These are phyloP conservation scores for Miscanthus sacchariflorus DNA, from an alignment of 202 grass and related monocot genomes.

Conservation along the genomic window DNA sequence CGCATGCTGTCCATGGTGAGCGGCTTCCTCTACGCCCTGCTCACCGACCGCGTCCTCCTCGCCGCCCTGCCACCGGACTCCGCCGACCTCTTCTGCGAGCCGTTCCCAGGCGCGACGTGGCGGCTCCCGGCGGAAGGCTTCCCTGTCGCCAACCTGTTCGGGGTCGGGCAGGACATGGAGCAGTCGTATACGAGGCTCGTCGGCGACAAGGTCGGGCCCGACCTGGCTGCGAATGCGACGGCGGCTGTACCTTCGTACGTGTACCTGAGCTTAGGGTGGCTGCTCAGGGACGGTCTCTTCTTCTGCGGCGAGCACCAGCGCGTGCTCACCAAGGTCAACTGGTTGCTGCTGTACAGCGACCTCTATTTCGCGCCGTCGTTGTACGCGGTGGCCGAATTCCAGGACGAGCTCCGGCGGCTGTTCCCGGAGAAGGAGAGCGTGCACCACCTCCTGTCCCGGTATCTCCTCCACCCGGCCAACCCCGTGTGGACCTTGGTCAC, in stretches of 20 bases:
- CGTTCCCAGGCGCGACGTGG: constrained; percentile 58
- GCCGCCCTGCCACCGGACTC: constrained; percentile 48
- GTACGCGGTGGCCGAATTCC: constrained; percentile 53
- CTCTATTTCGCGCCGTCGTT: constrained; percentile 57
- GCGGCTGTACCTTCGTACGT: too few species aligned
- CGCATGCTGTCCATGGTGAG: too few species aligned
- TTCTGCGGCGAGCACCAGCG: constrained; percentile 69
- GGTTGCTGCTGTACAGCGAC: constrained; percentile 68
- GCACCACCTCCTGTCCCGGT: constrained; percentile 57
- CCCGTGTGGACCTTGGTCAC: constrained; percentile 60
- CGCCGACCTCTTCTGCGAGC: constrained; percentile 71
- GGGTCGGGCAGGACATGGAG: too few species aligned
- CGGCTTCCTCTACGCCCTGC: too few species aligned
- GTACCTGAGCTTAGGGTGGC: too few species aligned
- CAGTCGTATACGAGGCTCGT: too few species aligned
- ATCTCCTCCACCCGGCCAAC: constrained; percentile 66
- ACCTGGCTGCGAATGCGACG: too few species aligned
- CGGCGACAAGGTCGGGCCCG: too few species aligned
- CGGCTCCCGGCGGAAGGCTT: constrained; percentile 22
- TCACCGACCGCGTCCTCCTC: constrained; percentile 63
- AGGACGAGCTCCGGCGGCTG: constrained; percentile 56
- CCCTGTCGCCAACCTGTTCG: too few species aligned
- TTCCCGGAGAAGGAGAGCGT: constrained; percentile 66
- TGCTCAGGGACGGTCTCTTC: neutral
- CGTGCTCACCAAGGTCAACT: constrained; percentile 57